Conservation (phyloP, 768 basidiomycete species). For the Agrocybe chaxingu region DNA sequence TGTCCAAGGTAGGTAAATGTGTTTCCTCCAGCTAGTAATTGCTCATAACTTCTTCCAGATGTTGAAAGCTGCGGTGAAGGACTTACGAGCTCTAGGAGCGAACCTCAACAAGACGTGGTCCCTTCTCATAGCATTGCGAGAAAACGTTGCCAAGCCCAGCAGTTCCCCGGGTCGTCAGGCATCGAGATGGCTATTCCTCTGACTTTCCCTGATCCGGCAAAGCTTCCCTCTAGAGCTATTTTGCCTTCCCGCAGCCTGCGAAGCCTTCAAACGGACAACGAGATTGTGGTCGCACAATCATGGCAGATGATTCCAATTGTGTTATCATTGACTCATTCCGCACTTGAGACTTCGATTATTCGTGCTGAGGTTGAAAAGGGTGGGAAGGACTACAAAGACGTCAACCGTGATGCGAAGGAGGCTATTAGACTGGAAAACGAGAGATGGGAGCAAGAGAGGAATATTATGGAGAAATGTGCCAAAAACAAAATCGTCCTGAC, state of each 20-base stretch:
- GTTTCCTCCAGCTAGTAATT: background rate
- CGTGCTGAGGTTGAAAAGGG: conserved; percentile 64
- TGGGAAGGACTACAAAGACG: conserved; percentile 51
- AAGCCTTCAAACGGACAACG: conserved; percentile 31
- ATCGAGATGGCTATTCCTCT: conserved; percentile 14
- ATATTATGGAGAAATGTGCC: conserved; percentile 23
- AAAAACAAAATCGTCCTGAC: conserved; percentile 18
- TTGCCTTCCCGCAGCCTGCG: conserved; percentile 53
- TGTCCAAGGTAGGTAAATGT: conserved; percentile 29
- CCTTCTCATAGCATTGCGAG: conserved; percentile 47
- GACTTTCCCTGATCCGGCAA: conserved; percentile 53
- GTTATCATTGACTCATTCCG: conserved; percentile 51
- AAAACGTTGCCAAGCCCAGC: conserved; percentile 15
- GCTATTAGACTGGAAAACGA: conserved; percentile 54
- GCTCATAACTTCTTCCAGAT: conserved; percentile 24
- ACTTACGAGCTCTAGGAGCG: conserved; percentile 48
- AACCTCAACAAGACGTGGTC: conserved; percentile 66
- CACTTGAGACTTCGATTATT: conserved; percentile 41
- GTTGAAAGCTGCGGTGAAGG: conserved; percentile 44
- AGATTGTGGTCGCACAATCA: conserved; percentile 33
- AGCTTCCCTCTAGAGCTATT: conserved; percentile 42
- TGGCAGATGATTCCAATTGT: conserved; percentile 70
- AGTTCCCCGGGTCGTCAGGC: background rate
- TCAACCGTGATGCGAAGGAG: conserved; percentile 47
- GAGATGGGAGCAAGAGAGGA: conserved; percentile 48